Evolutionary conservation across 2,329 filamentous ascomycete genomes (phyloP).

Genomic region (Alternaria dauci): DNA sequence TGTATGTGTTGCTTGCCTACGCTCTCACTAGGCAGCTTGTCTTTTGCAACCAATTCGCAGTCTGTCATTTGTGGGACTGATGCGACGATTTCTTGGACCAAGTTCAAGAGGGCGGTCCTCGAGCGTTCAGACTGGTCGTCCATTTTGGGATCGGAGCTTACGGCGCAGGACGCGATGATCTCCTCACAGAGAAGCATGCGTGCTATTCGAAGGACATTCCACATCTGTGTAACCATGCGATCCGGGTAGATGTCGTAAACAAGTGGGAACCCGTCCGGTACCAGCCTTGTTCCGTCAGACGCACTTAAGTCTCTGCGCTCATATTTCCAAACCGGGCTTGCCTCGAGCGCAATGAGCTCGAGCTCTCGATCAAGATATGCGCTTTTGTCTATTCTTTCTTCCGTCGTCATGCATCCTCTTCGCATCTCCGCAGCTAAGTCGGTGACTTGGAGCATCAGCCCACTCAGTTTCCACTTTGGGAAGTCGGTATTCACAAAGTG

Average conservation of each 20-base stretch:
- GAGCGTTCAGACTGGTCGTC: constrained; percentile 11
- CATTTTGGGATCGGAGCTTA: background rate
- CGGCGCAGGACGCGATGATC: constrained; percentile 21
- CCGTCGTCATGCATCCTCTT: constrained; percentile 15
- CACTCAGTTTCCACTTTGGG: constrained; percentile 44
- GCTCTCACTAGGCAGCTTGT: constrained; percentile 21
- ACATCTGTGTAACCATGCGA: constrained; percentile 40
- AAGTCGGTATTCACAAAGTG: constrained; percentile 31
- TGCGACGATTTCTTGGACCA: constrained; percentile 45
- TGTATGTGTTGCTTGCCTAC: constrained; percentile 17
- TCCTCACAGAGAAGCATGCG: constrained; percentile 47
- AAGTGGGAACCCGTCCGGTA: constrained; percentile 18
- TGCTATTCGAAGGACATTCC: constrained; percentile 43
- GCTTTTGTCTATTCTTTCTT: constrained; percentile 26
- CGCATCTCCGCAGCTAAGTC: constrained; percentile 30
- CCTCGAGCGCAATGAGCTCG: constrained; percentile 30
- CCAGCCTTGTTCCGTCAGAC: background rate
- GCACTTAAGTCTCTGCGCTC: constrained; percentile 13
- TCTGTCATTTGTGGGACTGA: constrained; percentile 44
- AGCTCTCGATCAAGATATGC: constrained; percentile 36
- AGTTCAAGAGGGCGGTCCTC: constrained; percentile 25
- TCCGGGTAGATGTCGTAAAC: constrained; percentile 43
- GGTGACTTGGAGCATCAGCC: constrained; percentile 38
- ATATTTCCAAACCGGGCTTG: constrained; percentile 24
- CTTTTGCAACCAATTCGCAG: constrained; percentile 27